Percentiles rank a stretch among this genome's conserved stretches.
Evolutionary conservation across 495 filamentous ascomycete genomes (phyloP).

Genomic region (Friedmanniomyces endolithicus): DNA sequence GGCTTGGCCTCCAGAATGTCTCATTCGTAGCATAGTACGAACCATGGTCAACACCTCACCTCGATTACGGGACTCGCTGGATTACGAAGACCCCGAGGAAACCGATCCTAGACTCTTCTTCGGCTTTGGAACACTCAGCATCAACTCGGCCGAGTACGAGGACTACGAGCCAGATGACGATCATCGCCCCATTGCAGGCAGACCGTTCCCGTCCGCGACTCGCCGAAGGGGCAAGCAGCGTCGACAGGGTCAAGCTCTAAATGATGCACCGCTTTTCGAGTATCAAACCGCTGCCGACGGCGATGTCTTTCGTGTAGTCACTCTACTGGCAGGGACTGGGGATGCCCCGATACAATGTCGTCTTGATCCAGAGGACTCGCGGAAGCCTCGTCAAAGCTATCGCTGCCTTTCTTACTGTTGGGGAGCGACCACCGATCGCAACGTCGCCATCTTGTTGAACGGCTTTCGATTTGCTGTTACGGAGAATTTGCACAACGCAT

Average conservation of each 20-base stretch:
- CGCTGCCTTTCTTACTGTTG: conserved; percentile 15
- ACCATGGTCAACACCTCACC: conserved; percentile 9
- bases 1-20: too few species aligned
- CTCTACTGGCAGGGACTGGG: conserved; percentile 2
- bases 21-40: too few species aligned
- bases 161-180: conserved; percentile 4
- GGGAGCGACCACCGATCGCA: conserved; percentile 5
- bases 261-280: conserved; percentile 2
- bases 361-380: conserved; percentile 3
- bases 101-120: conserved; percentile 3
- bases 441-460: conserved; percentile 6
- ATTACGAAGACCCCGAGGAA: conserved; percentile 11
- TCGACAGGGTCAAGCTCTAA: conserved; percentile 1
- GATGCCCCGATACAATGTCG: conserved; percentile 1
- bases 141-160: conserved; percentile 10
- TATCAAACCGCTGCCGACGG: conserved; percentile 12
- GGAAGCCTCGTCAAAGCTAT: background rate
- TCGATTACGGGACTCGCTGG: conserved; percentile 12
- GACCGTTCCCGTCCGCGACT: background rate
- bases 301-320: conserved; percentile 6
- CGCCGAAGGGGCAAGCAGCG: background rate
- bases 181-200: background rate
- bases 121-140: conserved; percentile 3
- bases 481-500: conserved; percentile 2
- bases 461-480: conserved; percentile 11